phyloP scores from a whole-genome alignment of 306 rosid species.

The Cucurbita ficifolia region DNA sequence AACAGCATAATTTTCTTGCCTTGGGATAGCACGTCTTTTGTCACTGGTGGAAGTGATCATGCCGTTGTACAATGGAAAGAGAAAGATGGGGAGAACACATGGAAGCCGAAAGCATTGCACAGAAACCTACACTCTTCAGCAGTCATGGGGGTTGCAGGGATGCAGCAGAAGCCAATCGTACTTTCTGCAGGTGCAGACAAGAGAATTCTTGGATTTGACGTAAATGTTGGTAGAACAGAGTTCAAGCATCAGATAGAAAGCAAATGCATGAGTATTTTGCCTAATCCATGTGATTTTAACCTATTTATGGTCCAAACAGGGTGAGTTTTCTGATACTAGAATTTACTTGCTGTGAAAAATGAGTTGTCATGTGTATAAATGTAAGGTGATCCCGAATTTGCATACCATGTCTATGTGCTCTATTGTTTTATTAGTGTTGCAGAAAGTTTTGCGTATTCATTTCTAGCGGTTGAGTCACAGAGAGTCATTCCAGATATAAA shows the following conservation, averaged over 20 bases:
- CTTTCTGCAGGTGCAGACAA: slow-evolving; percentile 89
- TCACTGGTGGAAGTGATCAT: slow-evolving; percentile 92
- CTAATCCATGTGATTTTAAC: slow-evolving; percentile 73
- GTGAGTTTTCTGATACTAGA: slow-evolving; percentile 24
- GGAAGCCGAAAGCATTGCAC: slow-evolving; percentile 88
- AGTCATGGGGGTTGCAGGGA: slow-evolving; percentile 94
- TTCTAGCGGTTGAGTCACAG: background rate
- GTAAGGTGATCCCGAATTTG: background rate
- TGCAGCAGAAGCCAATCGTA: slow-evolving; percentile 70
- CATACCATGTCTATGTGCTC: background rate
- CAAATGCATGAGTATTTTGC: slow-evolving; percentile 76
- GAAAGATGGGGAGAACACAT: slow-evolving; percentile 36
- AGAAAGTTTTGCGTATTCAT: background rate
- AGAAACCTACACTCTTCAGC: slow-evolving; percentile 75
- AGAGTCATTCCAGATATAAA: background rate
- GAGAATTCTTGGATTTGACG: slow-evolving; percentile 67
- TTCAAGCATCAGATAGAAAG: slow-evolving; percentile 82
- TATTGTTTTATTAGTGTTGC: background rate
- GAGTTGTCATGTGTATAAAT: background rate
- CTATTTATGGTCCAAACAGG: slow-evolving; percentile 83
- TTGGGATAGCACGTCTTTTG: slow-evolving; percentile 61
- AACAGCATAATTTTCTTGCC: slow-evolving; percentile 73
- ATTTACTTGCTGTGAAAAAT: background rate
- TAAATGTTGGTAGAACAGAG: slow-evolving; percentile 46
- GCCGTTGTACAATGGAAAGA: slow-evolving; percentile 79